Base-by-base conservation (phyloP, 768 basidiomycete species). In the Megacollybia marginata region DNA sequence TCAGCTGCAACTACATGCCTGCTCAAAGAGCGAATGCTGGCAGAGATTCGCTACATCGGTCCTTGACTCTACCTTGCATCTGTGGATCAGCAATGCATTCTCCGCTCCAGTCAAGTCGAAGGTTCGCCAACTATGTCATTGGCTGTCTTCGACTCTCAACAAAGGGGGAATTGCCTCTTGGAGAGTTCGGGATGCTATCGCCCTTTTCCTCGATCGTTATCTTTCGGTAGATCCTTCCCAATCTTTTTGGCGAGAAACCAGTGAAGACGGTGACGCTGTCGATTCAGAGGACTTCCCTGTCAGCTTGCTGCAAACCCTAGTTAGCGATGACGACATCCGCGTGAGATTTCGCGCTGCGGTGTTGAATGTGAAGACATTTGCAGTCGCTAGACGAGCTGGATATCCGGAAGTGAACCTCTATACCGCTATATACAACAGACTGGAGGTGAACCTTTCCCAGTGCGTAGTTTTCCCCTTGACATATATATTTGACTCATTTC, bases 281-380 rank as follows among this genome's bases (percentile, higher is more conserved):
- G 38, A 13, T 40, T 8, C 38, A 40, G 4, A 13, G 38, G 8
- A 28, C 23, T 28, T 28, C 23, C 23, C 23, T 6, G 23, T 28
- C 23, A 28, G 23, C 6, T 28, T 28, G 23, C 23, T 28, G 23
- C 23, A 28, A 28, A 28, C 23, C 23, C 23, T 28, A 28, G 23
- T 28, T 28, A 28, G 4, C n/a, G 88, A 98, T 63, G 65, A 70
- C 36, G 94, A 98, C 60, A 80, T 88, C 16, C 80, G 92, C 32
- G 86, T 96, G 43, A 82, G 95, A 13, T 87, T 92, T 60, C 82
- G 88, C 31, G 78, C 76, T 1, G 85, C 85, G 1, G 67, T 73
- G 12, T 64, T 77, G n/a, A 81, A 72, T 47, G 75, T 82, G 31
- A 70, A 71, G 8, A 61, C 88, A 20, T 82, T 89, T 56, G 69